Base-by-base conservation (phyloP, 805 yeast species). In the Saturnispora hagleri region DNA sequence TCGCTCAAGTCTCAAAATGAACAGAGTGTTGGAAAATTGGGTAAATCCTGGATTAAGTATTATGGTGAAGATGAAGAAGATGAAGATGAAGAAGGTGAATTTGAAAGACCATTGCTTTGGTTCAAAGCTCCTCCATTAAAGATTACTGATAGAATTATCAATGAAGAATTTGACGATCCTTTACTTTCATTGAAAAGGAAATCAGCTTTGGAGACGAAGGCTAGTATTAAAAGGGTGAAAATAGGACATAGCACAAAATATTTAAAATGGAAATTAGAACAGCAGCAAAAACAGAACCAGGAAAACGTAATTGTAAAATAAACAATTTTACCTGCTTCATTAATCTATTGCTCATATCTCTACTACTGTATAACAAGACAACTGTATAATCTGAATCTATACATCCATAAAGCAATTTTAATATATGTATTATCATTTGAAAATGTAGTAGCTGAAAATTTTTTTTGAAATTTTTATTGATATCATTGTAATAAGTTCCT, bases 161-260 rank as follows among this genome's bases (percentile, higher is more conserved):
- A 60, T 45, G 62, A 51, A 49, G 64, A 41, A 2, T 35, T 43
- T 18, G 35, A 55, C 15, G 57, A 47, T 26, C 55, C 51, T 10
- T 60, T 51, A 10, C 24, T 40, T n/a, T 38, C 49, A 5, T 15
- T 38, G 13, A 49, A 54, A 35, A 57, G 54, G 15, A 50, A 38
- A 24, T 52, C 47, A 50, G 45, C 34, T 2, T 26, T 43, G 17
- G 48, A 41, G 53, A 17, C 48, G 38, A 51, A 38, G 10, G 47
- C 41, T 27, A 62, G 62, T n/a, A 43, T 72, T 51, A 52, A 73
- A 56, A 53, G 61, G 3, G 57, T 65, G 27, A 75, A 76, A 36
- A 62, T 82, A 36, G 89, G 95, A 5, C 95, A 88, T 60, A 78
- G 86, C 48, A 87, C 89, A 2, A 73, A 75, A 60, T 89, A 86